Percentiles rank a stretch among this genome's conserved stretches.
Evolutionary conservation across 2,329 filamentous ascomycete species (phyloP).

Genomic region (Penicillium brasilianum): DNA sequence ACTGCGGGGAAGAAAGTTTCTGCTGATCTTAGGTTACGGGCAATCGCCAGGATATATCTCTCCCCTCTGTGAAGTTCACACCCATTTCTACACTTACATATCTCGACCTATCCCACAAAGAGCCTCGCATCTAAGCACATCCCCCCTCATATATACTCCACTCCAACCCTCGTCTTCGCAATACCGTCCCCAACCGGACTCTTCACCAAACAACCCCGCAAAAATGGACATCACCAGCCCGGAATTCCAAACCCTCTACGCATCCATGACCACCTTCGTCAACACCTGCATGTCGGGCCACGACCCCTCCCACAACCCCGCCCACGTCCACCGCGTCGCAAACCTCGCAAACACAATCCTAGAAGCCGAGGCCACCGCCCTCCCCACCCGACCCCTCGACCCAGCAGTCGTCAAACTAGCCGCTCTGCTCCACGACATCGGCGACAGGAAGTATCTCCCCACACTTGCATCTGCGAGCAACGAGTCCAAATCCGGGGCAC

Average conservation of each 20-base stretch:
- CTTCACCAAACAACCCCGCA: not conserved
- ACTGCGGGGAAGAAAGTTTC: constrained; percentile 17
- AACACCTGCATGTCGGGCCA: constrained; percentile 72
- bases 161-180: too few relatives aligned
- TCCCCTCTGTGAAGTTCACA: not conserved
- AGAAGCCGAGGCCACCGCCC: constrained; percentile 48
- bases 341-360: constrained; percentile 72
- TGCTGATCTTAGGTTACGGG: not conserved
- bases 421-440: constrained; percentile 84
- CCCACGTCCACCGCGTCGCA: constrained; percentile 80
- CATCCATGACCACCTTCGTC: constrained; percentile 66
- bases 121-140: not conserved
- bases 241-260: constrained; percentile 54
- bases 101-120: too few relatives aligned
- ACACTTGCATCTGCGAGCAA: constrained; percentile 31
- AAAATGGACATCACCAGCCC: constrained; percentile 24
- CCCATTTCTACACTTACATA: not conserved
- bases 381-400: constrained; percentile 51
- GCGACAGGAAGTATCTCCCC: constrained; percentile 78
- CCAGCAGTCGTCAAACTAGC: constrained; percentile 67
- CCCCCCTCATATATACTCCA: not conserved
- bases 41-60: not conserved
- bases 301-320: constrained; percentile 87
- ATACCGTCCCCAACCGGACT: too few relatives aligned
- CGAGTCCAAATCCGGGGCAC: constrained; percentile 24